Conservation (phyloP, 2,329 filamentous ascomycete species). For the Pseudogymnoascus sp. region DNA sequence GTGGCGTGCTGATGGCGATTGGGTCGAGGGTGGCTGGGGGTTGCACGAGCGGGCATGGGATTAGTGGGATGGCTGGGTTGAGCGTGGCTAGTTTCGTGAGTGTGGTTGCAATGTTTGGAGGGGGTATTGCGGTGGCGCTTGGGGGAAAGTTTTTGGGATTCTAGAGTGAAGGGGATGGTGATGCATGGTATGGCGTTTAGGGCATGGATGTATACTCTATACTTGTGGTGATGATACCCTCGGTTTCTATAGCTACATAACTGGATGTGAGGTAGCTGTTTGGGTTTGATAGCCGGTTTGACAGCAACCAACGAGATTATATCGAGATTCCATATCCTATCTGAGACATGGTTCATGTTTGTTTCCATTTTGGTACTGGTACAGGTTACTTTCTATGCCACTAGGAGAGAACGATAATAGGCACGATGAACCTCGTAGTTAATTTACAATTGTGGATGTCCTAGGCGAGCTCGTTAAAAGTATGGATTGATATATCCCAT, state of each 20-base stretch:
- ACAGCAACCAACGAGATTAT: neutral
- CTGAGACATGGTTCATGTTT: neutral
- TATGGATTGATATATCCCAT: neutral
- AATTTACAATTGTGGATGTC: neutral
- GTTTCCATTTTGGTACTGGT: neutral
- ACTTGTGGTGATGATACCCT: neutral
- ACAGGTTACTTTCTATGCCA: neutral
- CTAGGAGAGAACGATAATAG: neutral
- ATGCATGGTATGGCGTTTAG: neutral
- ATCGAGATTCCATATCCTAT: neutral
- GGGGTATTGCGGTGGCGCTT: conserved; percentile 33
- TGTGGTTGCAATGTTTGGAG: conserved; percentile 48
- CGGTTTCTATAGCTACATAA: neutral
- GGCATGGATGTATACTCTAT: neutral
- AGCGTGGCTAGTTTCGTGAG: conserved; percentile 54
- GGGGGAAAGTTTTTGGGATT: neutral
- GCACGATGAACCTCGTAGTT: neutral
- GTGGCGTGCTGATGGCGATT: conserved; percentile 49
- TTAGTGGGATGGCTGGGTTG: conserved; percentile 56
- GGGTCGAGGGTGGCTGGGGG: conserved; percentile 56
- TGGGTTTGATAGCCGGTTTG: neutral
- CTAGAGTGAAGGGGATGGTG: neutral
- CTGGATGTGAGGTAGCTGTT: neutral
- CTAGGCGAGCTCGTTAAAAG: neutral
- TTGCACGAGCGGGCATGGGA: conserved; percentile 61